phyloP scores from a whole-genome alignment of 352 stramenopile genomes.

The Globisporangium heterothallicum region DNA sequence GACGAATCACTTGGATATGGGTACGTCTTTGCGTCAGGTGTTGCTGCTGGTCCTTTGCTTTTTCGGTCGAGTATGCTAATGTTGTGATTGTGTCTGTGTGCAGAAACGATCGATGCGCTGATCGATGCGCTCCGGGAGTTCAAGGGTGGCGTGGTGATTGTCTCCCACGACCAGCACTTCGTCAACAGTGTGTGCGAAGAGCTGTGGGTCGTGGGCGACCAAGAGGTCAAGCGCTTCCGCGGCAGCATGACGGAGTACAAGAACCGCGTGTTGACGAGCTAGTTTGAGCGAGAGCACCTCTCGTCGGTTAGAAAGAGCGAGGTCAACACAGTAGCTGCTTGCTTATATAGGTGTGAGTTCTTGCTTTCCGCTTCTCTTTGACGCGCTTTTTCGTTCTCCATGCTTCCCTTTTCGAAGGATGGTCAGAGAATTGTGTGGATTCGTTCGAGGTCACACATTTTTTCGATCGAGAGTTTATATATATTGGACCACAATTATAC shows the following conservation, averaged over 20 bases:
- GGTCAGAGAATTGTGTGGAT: too few relatives aligned
- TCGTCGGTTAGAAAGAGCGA: too few relatives aligned
- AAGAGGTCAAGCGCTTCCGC: slow-evolving; percentile 71
- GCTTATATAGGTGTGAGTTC: too few relatives aligned
- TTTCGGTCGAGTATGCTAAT: slow-evolving; percentile 3
- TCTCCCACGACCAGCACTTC: slow-evolving; percentile 98
- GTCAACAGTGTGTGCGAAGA: slow-evolving; percentile 94
- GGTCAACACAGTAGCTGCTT: too few relatives aligned
- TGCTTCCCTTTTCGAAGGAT: too few relatives aligned
- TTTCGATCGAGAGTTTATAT: too few relatives aligned
- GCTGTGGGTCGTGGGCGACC: slow-evolving; percentile 87
- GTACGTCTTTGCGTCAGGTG: slow-evolving; percentile 33
- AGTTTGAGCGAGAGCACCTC: slow-evolving; percentile 15
- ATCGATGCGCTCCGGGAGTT: slow-evolving; percentile 95
- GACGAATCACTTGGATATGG: slow-evolving; percentile 96
- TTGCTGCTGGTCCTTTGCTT: not conserved
- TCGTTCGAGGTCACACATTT: too few relatives aligned
- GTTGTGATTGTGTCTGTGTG: slow-evolving; percentile 6
- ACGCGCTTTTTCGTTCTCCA: too few relatives aligned
- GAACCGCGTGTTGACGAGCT: slow-evolving; percentile 59
- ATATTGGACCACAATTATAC: too few relatives aligned
- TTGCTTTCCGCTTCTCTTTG: too few relatives aligned
- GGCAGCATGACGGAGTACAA: slow-evolving; percentile 85
- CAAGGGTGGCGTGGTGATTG: slow-evolving; percentile 95
- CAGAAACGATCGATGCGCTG: slow-evolving; percentile 87